Evolutionary conservation across 148 eudicot species (phyloP).

Genomic region (Simmondsia chinensis): DNA sequence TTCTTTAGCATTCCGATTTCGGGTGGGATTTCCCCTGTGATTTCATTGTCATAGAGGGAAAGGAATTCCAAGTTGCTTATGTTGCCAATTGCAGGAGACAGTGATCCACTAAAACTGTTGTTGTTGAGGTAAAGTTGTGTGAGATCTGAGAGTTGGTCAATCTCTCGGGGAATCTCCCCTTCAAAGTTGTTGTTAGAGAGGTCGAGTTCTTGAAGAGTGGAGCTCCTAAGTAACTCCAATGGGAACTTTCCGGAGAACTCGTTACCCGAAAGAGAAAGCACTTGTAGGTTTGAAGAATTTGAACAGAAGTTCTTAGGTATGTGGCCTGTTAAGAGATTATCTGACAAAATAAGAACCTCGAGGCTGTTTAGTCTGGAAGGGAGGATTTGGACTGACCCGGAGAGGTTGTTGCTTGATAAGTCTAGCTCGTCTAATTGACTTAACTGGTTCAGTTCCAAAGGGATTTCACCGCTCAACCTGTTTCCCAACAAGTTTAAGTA

Average conservation of each 20-base stretch:
- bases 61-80: slow-evolving; percentile 48
- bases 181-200: slow-evolving; percentile 54
- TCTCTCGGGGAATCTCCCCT: slow-evolving; percentile 42
- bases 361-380: slow-evolving; percentile 38
- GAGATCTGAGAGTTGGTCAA: slow-evolving; percentile 42
- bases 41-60: slow-evolving; percentile 46
- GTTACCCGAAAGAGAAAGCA: slow-evolving; percentile 44
- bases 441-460: slow-evolving; percentile 41
- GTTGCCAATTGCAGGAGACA: slow-evolving; percentile 69
- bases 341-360: slow-evolving; percentile 42
- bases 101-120: slow-evolving; percentile 62
- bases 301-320: slow-evolving; percentile 40
- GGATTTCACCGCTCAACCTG: slow-evolving; percentile 48
- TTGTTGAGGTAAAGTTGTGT: slow-evolving; percentile 80
- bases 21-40: slow-evolving; percentile 54
- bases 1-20: slow-evolving; percentile 60
- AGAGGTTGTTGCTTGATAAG: slow-evolving; percentile 56
- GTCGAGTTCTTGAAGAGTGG: slow-evolving; percentile 53
- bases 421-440: slow-evolving; percentile 43
- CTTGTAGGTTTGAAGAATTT: slow-evolving; percentile 26
- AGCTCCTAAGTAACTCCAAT: slow-evolving; percentile 37
- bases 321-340: slow-evolving; percentile 38
- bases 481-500: slow-evolving; percentile 77
- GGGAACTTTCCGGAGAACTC: slow-evolving; percentile 57
- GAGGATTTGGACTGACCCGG: slow-evolving; percentile 38